phyloP scores from a whole-genome alignment of 495 filamentous ascomycete genomes.

The Tuber aestivum region DNA sequence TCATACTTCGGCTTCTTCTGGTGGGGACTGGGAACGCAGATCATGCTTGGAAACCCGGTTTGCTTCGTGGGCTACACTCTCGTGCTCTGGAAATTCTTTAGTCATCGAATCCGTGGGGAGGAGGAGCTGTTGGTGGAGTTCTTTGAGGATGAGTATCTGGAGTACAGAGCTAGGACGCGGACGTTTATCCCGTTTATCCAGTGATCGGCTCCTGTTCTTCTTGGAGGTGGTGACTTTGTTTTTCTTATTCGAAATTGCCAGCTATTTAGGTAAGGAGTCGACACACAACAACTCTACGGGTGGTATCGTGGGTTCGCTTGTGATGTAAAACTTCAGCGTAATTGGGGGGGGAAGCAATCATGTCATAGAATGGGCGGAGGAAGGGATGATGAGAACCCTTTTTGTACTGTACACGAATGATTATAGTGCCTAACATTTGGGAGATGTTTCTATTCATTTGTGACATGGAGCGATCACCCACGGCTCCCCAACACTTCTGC shows the following conservation, averaged over 20 bases:
- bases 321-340: neutral
- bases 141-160: constrained; percentile 75
- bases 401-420: neutral
- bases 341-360: neutral
- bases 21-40: constrained; percentile 92
- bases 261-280: neutral
- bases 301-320: neutral
- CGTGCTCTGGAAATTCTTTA: constrained; percentile 82
- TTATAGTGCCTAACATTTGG: neutral
- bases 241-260: neutral
- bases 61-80: constrained; percentile 67
- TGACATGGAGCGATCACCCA: neutral
- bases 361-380: neutral
- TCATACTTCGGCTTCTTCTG: constrained; percentile 97
- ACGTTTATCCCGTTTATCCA: constrained; percentile 74
- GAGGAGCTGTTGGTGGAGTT: constrained; percentile 71
- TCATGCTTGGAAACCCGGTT: constrained; percentile 76
- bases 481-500: neutral
- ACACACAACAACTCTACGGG: neutral
- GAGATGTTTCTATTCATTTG: neutral
- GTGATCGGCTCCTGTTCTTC: neutral
- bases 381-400: neutral
- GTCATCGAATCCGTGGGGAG: constrained; percentile 62
- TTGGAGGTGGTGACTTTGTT: neutral
- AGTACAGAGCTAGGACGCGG: constrained; percentile 59